Evolutionary conservation across 164 flowering plant species (phyloP).

Genomic region (Aristolochia californica): DNA sequence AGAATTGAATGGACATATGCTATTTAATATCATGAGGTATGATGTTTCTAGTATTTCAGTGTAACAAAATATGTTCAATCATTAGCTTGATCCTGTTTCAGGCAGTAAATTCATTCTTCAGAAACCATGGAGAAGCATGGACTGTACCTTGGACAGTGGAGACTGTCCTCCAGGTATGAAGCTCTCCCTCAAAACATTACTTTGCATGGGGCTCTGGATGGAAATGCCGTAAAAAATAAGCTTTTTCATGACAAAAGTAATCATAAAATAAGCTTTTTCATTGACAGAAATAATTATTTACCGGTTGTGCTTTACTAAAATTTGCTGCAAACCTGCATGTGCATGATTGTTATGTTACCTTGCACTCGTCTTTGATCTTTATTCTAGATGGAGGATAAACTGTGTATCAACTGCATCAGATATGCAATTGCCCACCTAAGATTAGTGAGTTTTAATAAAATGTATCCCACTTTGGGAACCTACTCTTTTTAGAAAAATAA

Average conservation of each 20-base stretch:
- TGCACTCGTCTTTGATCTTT: too few species aligned
- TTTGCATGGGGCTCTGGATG: not conserved
- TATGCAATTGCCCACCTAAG: too few species aligned
- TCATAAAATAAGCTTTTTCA: not conserved
- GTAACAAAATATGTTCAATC: not conserved
- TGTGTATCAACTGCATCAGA: too few species aligned
- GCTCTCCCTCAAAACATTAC: too few species aligned
- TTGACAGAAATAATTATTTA: too few species aligned
- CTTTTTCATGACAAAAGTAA: not conserved
- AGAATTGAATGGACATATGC: not conserved
- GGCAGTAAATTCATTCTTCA: conserved; percentile 45
- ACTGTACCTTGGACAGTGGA: conserved; percentile 92
- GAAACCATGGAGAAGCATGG: conserved; percentile 55
- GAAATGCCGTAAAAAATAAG: not conserved
- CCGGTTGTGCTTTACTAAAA: not conserved
- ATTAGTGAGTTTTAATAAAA: too few species aligned
- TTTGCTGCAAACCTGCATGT: not conserved
- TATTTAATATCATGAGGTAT: not conserved
- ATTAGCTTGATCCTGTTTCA: conserved; percentile 21
- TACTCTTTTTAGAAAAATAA: too few species aligned
- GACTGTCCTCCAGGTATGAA: conserved; percentile 63
- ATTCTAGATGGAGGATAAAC: too few species aligned
- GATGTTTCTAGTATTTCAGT: not conserved
- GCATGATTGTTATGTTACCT: not conserved
- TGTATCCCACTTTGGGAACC: too few species aligned